A percentile compares a stretch with the other conserved stretches of the same genome.
Evolutionary conservation across 1,139 yeast genomes (phyloP).

Genomic region (Diutina ranongensis): DNA sequence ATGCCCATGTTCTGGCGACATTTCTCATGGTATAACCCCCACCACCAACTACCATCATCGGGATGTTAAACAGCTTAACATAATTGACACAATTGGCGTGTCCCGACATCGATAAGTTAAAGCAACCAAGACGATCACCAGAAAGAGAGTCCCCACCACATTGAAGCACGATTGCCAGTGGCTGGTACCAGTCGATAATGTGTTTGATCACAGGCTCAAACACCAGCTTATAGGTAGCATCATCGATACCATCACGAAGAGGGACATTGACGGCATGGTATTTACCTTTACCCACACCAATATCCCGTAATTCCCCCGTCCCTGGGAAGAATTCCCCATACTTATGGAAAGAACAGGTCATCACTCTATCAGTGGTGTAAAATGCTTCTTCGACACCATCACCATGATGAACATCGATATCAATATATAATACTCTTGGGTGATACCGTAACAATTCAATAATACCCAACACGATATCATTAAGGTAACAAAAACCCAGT

Average conservation of each 20-base stretch:
- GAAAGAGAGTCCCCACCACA: conserved; percentile 92
- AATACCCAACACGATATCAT: conserved; percentile 82
- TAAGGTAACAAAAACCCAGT: conserved; percentile 86
- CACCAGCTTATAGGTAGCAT: conserved; percentile 70
- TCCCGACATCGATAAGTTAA: conserved; percentile 83
- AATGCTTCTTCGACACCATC: conserved; percentile 99
- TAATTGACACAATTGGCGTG: conserved; percentile 93
- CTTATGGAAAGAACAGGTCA: conserved; percentile 96
- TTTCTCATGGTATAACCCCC: conserved; percentile 98
- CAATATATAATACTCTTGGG: conserved; percentile 91
- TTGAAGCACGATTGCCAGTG: conserved; percentile 83
- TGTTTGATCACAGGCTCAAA: conserved; percentile 79
- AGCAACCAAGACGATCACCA: conserved; percentile 86
- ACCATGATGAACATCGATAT: conserved; percentile 95
- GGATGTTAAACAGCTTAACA: conserved; percentile 78
- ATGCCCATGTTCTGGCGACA: conserved; percentile 94
- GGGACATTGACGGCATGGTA: conserved; percentile 84
- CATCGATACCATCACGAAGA: conserved; percentile 85
- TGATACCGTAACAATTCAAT: conserved; percentile 82
- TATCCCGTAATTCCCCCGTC: conserved; percentile 82
- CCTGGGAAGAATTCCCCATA: conserved; percentile 97
- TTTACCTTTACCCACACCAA: conserved; percentile 84
- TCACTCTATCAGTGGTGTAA: conserved; percentile 90
- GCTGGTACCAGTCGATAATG: conserved; percentile 88
- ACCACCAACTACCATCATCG: conserved; percentile 89